Evolutionary conservation across 1,139 yeast genomes (phyloP).

Genomic region (Meyerozyma smithsonii): DNA sequence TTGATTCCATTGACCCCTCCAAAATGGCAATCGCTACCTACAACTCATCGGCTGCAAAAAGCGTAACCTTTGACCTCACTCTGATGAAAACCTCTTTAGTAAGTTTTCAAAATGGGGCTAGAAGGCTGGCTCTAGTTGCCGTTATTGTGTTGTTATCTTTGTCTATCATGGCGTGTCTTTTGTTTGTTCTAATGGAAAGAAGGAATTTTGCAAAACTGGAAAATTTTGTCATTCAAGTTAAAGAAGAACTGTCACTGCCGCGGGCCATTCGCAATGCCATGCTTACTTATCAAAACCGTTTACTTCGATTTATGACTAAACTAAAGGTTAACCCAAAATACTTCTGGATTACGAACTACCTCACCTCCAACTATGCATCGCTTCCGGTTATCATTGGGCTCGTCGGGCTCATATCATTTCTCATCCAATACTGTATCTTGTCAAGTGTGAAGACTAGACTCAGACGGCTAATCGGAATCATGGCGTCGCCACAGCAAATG

Average conservation of each 20-base stretch:
- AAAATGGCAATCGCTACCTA: neutral
- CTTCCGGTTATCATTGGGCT: neutral
- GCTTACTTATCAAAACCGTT: neutral
- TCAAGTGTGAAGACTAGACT: conserved; percentile 2
- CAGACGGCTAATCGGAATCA: neutral
- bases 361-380: neutral
- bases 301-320: neutral
- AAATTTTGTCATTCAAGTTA: neutral
- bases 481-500: neutral
- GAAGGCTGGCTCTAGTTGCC: neutral
- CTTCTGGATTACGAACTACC: conserved; percentile 1
- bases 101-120: too few relatives aligned
- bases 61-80: neutral
- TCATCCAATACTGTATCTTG: neutral
- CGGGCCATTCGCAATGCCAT: neutral
- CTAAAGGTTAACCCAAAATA: neutral
- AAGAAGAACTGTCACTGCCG: neutral
- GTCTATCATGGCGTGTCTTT: neutral
- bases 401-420: neutral
- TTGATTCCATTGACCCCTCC: neutral
- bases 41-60: neutral
- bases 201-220: neutral
- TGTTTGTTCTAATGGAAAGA: neutral
- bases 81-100: neutral
- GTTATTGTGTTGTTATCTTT: neutral